Evolutionary conservation across 768 basidiomycete species (phyloP), one percentile per base, ranked within the genome.

Genomic region (Grammothele lineata): DNA sequence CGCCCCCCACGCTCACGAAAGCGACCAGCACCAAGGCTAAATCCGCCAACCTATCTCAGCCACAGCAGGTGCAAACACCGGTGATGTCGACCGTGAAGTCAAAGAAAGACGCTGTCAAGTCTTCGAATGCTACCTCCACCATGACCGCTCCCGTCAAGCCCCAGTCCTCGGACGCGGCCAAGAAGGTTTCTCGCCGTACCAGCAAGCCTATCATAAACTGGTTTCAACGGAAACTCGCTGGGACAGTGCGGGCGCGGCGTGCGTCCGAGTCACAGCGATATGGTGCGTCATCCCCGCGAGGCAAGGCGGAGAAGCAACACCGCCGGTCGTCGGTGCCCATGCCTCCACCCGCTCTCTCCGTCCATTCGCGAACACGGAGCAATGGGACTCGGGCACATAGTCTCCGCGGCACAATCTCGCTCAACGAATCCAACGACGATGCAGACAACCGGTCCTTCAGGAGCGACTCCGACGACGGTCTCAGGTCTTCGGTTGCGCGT

Each of bases 191-290:
- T 45, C 77, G 80, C 39, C 80, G 84, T 32, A 80, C 85, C 15
- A 85, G 88, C 64, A 87, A 89, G 62, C 90, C 90, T 8, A 85
- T 92, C 57, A 83, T 92, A 58, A 86, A 88, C 57, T 92, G 90
- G 90, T 82, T 92, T 50, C 89, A 92, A 59, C 81, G 87, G 54
- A 92, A 92, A 65, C 73, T 92, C 12, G 83, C 81, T 27, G 87
- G 87, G 21, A 76, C 83, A 18, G 80, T 72, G 30, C 79, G 76
- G 50, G 58, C 70, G 18, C 81, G 83, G 63, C 74, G 82, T 45
- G 66, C 63, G 14, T 65, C 68, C 9, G 70, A 57, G 30, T 33
- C 55, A 4, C 49, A 73, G 38, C 62, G 57, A 12, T 49, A 54
- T 42, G 48, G 47, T 14, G 45, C 51, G 19, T 42, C 54, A 8